Evolutionary conservation across 441 rosid genomes (phyloP).

Genomic region (Brassica hybrid): DNA sequence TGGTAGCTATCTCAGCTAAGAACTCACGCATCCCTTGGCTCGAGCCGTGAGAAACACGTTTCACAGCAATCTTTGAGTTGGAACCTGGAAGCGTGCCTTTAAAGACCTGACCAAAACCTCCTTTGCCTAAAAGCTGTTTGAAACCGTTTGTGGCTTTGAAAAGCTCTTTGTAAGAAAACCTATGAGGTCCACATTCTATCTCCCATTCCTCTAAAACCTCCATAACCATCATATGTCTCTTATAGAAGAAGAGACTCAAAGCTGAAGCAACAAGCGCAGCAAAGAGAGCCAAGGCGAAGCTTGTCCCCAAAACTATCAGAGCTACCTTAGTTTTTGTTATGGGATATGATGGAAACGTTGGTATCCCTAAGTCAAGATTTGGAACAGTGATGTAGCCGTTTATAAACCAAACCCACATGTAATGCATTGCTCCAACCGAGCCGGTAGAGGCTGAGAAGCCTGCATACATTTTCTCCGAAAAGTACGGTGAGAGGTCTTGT

Average conservation of each 20-base stretch:
- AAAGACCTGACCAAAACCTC: conserved; percentile 43
- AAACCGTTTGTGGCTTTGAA: conserved; percentile 41
- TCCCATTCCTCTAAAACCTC: conserved; percentile 46
- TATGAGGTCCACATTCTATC: conserved; percentile 32
- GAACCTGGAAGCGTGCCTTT: conserved; percentile 36
- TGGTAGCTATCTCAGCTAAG: conserved; percentile 40
- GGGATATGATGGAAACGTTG: conserved; percentile 27
- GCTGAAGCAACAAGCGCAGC: conserved; percentile 13
- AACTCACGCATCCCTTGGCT: conserved; percentile 43
- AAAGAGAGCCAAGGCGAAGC: not conserved
- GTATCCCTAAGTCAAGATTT: conserved; percentile 12
- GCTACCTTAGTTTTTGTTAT: not conserved
- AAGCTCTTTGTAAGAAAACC: conserved; percentile 35
- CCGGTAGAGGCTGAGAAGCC: conserved; percentile 38
- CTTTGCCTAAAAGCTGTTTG: conserved; percentile 37
- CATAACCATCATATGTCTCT: conserved; percentile 30
- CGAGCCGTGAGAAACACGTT: conserved; percentile 31
- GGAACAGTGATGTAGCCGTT: not conserved
- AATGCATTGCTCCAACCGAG: not conserved
- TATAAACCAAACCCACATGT: not conserved
- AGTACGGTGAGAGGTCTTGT: conserved; percentile 23
- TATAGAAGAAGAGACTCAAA: not conserved
- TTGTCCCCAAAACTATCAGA: not conserved
- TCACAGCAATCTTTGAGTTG: conserved; percentile 26
- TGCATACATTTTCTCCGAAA: conserved; percentile 32